phyloP scores from a whole-genome alignment of 2,329 filamentous ascomycete genomes.

The Zopfia rhizophila region DNA sequence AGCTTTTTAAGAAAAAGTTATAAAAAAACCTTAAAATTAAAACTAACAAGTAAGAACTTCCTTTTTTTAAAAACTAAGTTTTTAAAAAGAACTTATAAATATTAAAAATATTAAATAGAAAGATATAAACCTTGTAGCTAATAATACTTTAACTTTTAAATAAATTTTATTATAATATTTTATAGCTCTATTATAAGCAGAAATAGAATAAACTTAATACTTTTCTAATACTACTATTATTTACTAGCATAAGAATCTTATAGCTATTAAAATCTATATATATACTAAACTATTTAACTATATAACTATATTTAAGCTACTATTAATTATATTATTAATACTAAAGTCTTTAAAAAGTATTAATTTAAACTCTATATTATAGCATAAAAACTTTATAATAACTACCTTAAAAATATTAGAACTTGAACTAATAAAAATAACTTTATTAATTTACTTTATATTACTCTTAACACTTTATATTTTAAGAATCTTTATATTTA shows the following conservation, averaged over 20 bases:
- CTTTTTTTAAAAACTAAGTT: neutral
- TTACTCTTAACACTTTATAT: slow-evolving; percentile 12
- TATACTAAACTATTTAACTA: slow-evolving; percentile 22
- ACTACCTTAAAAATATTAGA: slow-evolving; percentile 12
- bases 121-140: slow-evolving; percentile 16
- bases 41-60: slow-evolving; percentile 55
- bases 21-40: neutral
- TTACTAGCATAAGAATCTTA: slow-evolving; percentile 15
- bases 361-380: slow-evolving; percentile 17
- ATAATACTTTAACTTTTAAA: slow-evolving; percentile 14
- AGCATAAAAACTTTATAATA: slow-evolving; percentile 17
- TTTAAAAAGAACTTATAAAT: slow-evolving; percentile 5
- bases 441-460: slow-evolving; percentile 19
- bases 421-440: slow-evolving; percentile 16
- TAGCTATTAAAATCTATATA: slow-evolving; percentile 15
- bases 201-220: slow-evolving; percentile 12
- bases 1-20: neutral
- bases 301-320: slow-evolving; percentile 18
- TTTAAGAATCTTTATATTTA: slow-evolving; percentile 17
- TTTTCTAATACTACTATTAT: slow-evolving; percentile 6
- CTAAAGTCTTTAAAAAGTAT: slow-evolving; percentile 17
- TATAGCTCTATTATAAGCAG: slow-evolving; percentile 8
- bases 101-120: no score
- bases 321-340: slow-evolving; percentile 17
- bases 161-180: slow-evolving; percentile 10